phyloP scores from a whole-genome alignment of 495 filamentous ascomycete species.

The Neurospora tetrasperma region DNA sequence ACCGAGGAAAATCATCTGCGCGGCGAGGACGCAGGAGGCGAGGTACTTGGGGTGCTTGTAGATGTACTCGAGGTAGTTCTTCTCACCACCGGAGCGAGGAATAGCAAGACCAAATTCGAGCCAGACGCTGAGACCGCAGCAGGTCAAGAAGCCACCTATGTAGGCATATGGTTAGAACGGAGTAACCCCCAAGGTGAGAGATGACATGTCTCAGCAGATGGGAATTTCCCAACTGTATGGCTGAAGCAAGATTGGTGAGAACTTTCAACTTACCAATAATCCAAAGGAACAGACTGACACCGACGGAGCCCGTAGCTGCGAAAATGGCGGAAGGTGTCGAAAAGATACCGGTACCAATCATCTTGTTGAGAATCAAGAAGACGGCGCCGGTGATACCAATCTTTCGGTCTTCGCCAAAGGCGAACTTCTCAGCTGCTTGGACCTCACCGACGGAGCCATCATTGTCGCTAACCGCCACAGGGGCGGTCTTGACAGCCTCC shows the following conservation, averaged over 20 bases:
- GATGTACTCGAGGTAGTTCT: slow-evolving; percentile 54
- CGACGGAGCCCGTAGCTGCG: slow-evolving; percentile 37
- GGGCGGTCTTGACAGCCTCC: slow-evolving; percentile 1
- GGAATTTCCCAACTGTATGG: not conserved
- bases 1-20: slow-evolving; percentile 45
- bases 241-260: not conserved
- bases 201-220: not conserved
- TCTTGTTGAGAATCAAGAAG: slow-evolving; percentile 46
- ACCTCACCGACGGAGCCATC: slow-evolving; percentile 13
- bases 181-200: not conserved
- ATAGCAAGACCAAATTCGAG: slow-evolving; percentile 41
- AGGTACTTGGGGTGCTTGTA: slow-evolving; percentile 52
- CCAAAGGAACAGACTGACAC: slow-evolving; percentile 28
- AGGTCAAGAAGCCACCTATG: slow-evolving; percentile 25
- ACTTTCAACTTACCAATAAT: slow-evolving; percentile 16
- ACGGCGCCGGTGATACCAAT: slow-evolving; percentile 42
- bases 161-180: not conserved
- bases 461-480: slow-evolving; percentile 5
- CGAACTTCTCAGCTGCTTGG: slow-evolving; percentile 29
- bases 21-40: slow-evolving; percentile 49
- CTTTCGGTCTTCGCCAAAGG: slow-evolving; percentile 38
- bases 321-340: slow-evolving; percentile 42
- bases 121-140: slow-evolving; percentile 17
- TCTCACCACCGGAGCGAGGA: slow-evolving; percentile 40
- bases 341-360: slow-evolving; percentile 48